Percentiles rank a stretch among this genome's conserved stretches.
These are phyloP conservation scores for Starmerella tilneyi DNA, from an alignment of 805 yeast species.

Conservation along the genomic window DNA sequence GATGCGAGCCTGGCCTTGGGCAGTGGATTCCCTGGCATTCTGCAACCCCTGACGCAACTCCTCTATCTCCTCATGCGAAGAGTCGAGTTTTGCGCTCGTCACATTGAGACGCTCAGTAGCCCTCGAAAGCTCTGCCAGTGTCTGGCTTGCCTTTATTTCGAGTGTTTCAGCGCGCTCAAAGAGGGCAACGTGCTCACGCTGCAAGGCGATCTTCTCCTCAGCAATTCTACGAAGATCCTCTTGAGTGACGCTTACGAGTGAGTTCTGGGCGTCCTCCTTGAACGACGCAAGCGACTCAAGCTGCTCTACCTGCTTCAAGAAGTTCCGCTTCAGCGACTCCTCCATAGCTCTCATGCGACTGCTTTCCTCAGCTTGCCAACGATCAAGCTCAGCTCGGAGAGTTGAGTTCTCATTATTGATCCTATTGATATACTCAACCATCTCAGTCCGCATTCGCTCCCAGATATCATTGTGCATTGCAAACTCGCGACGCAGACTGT, in stretches of 20 bases:
- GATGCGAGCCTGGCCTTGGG: background rate
- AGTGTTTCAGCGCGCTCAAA: constrained; percentile 4
- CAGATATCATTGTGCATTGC: background rate
- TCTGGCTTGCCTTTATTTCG: constrained; percentile 1
- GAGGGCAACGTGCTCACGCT: constrained; percentile 3
- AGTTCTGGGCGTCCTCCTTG: constrained; percentile 5
- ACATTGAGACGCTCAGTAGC: background rate
- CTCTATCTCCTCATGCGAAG: background rate
- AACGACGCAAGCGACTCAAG: constrained; percentile 4
- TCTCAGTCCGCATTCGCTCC: constrained; percentile 4
- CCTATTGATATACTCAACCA: constrained; percentile 1
- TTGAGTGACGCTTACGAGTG: constrained; percentile 2
- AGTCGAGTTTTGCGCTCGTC: background rate
- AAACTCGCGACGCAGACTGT: background rate
- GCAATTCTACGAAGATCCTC: constrained; percentile 1
- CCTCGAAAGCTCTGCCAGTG: background rate
- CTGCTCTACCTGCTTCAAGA: constrained; percentile 1
- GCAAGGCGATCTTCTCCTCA: constrained; percentile 3
- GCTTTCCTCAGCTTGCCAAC: background rate
- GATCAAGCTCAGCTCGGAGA: background rate
- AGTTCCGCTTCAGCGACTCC: constrained; percentile 3
- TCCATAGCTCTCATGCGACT: constrained; percentile 1
- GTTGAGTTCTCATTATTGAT: background rate
- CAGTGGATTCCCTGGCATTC: background rate
- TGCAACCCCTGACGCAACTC: background rate